These are phyloP conservation scores for Phlebopus sp. DNA, from an alignment of 1,284 basidiomycete genomes.

Conservation along the genomic window DNA sequence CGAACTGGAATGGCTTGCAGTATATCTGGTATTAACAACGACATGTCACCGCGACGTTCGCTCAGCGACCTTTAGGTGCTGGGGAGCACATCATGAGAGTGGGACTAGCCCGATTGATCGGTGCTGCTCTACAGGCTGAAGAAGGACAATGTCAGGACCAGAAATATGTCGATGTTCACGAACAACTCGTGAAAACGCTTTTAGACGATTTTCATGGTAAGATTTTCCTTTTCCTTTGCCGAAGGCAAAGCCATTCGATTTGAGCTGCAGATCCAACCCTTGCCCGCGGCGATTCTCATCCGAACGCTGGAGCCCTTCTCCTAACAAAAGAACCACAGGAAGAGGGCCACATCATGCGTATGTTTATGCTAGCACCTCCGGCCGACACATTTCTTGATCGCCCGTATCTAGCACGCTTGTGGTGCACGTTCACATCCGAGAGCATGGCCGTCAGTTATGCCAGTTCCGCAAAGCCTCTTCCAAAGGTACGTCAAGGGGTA, in stretches of 20 bases:
- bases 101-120: constrained; percentile 43
- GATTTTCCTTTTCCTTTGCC: constrained; percentile 9
- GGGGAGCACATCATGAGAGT: constrained; percentile 51
- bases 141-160: constrained; percentile 16
- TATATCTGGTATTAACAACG: constrained; percentile 51
- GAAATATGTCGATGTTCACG: constrained; percentile 40
- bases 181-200: constrained; percentile 36
- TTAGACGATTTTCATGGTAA: constrained; percentile 41
- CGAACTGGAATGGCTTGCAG: constrained; percentile 55
- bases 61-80: constrained; percentile 44
- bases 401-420: constrained; percentile 52
- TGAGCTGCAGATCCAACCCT: constrained; percentile 25
- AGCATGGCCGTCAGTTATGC: constrained; percentile 76
- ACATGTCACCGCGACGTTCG: constrained; percentile 43
- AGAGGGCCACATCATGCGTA: constrained; percentile 27
- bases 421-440: constrained; percentile 79
- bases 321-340: constrained; percentile 42
- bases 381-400: constrained; percentile 1
- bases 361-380: background rate
- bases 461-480: constrained; percentile 47
- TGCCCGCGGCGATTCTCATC: constrained; percentile 28
- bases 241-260: constrained; percentile 1
- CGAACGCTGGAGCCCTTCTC: constrained; percentile 45
- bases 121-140: constrained; percentile 32
- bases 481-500: constrained; percentile 43